phyloP scores from a whole-genome alignment of 2,329 filamentous ascomycete genomes.

The Xylariaceae sp. region DNA sequence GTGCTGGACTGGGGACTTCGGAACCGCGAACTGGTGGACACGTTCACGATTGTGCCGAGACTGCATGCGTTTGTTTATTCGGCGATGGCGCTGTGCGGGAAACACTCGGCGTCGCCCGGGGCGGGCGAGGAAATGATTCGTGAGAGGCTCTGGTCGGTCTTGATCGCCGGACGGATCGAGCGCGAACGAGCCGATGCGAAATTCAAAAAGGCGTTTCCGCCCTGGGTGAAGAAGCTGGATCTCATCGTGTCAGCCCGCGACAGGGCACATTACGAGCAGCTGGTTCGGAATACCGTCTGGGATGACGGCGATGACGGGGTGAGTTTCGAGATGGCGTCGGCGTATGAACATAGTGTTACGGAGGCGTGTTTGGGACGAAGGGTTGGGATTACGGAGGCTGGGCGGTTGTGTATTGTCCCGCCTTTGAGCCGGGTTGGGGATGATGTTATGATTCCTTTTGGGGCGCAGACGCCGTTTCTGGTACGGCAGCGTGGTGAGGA shows the following conservation, averaged over 20 bases:
- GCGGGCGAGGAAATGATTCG: neutral
- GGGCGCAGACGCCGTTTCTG: conserved; percentile 15
- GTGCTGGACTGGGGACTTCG: conserved; percentile 9
- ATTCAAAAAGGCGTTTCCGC: conserved; percentile 3
- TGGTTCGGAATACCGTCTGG: neutral
- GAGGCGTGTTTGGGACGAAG: conserved; percentile 9
- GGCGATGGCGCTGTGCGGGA: conserved; percentile 7
- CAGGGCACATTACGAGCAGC: neutral
- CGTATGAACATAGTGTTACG: conserved; percentile 2
- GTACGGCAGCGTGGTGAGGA: neutral
- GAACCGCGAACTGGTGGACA: neutral
- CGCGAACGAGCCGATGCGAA: neutral
- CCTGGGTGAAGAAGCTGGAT: conserved; percentile 3
- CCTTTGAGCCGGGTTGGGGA: conserved; percentile 10
- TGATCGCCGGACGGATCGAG: conserved; percentile 7
- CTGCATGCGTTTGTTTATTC: conserved; percentile 6
- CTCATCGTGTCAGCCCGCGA: neutral
- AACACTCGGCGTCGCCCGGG: neutral
- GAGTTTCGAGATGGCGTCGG: neutral
- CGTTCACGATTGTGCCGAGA: neutral
- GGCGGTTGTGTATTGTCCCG: conserved; percentile 12
- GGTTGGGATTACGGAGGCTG: conserved; percentile 6
- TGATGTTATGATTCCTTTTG: conserved; percentile 10
- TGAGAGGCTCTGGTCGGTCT: conserved; percentile 5
- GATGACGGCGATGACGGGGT: neutral